Conservation (phyloP, 352 stramenopile genomes). For the Elongisporangium prolatum region DNA sequence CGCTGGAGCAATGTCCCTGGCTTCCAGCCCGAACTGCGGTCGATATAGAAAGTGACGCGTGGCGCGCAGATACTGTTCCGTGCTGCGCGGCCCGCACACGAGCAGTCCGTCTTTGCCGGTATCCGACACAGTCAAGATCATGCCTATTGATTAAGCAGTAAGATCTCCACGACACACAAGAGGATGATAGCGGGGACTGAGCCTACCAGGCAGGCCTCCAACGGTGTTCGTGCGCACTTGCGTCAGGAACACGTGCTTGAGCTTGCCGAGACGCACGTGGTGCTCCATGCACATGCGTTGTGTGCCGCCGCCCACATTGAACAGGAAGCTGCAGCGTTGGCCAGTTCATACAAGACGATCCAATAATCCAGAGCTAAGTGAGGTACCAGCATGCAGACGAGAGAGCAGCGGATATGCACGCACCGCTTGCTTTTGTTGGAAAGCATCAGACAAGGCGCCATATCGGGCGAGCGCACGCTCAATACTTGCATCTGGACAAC, state of each 20-base stretch:
- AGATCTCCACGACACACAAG: background rate
- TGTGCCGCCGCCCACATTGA: slow-evolving; percentile 88
- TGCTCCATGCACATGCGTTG: slow-evolving; percentile 92
- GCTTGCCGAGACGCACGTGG: slow-evolving; percentile 80
- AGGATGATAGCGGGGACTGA: background rate
- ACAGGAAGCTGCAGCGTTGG: slow-evolving; percentile 61
- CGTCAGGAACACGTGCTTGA: slow-evolving; percentile 83
- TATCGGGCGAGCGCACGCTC: slow-evolving; percentile 71
- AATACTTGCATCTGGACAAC: slow-evolving; percentile 74
- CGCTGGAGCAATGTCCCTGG: slow-evolving; percentile 21
- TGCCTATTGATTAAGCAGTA: slow-evolving; percentile 16
- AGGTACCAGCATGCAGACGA: background rate
- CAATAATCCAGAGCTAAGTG: background rate
- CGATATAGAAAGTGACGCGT: slow-evolving; percentile 84
- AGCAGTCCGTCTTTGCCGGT: slow-evolving; percentile 70
- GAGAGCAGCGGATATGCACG: background rate
- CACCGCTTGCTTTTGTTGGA: slow-evolving; percentile 61
- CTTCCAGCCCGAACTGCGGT: slow-evolving; percentile 50
- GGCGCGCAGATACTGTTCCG: slow-evolving; percentile 58
- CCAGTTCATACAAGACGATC: background rate
- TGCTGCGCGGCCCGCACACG: slow-evolving; percentile 68
- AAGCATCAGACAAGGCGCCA: slow-evolving; percentile 64
- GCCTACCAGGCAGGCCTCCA: slow-evolving; percentile 65
- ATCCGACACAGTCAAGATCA: slow-evolving; percentile 88
- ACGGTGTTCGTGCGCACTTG: slow-evolving; percentile 75